phyloP scores from a whole-genome alignment of 768 basidiomycete species.

The Suillus subalutaceus region DNA sequence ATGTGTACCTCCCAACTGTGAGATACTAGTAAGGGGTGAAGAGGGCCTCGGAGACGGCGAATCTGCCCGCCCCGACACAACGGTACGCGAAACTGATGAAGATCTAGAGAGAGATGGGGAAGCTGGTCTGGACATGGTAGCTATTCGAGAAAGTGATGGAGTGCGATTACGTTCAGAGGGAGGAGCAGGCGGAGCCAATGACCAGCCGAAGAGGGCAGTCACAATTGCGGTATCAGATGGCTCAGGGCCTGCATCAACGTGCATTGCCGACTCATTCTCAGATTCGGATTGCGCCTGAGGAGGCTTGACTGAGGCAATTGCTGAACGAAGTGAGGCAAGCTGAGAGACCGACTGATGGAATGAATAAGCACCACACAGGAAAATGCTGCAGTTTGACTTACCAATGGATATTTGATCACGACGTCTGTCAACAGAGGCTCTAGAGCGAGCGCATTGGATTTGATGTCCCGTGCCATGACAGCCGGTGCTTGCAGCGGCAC shows the following conservation, averaged over 20 bases:
- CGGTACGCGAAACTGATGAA: constrained; percentile 31
- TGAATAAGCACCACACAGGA: constrained; percentile 15
- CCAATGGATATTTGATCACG: constrained; percentile 73
- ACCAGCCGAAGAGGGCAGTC: constrained; percentile 54
- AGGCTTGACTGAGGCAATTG: constrained; percentile 34
- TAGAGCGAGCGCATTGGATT: constrained; percentile 52
- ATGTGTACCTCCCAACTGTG: constrained; percentile 20
- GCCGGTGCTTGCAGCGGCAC: constrained; percentile 71
- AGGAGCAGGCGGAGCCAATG: constrained; percentile 34
- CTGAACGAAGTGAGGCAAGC: constrained; percentile 51
- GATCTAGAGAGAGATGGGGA: constrained; percentile 36
- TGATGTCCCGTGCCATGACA: constrained; percentile 64
- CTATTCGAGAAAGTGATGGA: constrained; percentile 30
- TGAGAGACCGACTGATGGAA: constrained; percentile 56
- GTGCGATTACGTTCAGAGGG: constrained; percentile 16
- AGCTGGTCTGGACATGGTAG: constrained; percentile 26
- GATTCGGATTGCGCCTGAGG: constrained; percentile 27
- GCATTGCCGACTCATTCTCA: constrained; percentile 26
- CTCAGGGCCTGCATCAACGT: constrained; percentile 17
- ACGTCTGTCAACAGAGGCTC: constrained; percentile 56
- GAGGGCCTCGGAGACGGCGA: constrained; percentile 17
- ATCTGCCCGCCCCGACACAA: constrained; percentile 18
- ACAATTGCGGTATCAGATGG: constrained; percentile 44
- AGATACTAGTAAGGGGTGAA: constrained; percentile 26
- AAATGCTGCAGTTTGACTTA: constrained; percentile 36